Percentiles rank a stretch among this genome's conserved stretches.
Conservation (phyloP, 23 red algal species). For the Gracilaria vermiculophylla region DNA sequence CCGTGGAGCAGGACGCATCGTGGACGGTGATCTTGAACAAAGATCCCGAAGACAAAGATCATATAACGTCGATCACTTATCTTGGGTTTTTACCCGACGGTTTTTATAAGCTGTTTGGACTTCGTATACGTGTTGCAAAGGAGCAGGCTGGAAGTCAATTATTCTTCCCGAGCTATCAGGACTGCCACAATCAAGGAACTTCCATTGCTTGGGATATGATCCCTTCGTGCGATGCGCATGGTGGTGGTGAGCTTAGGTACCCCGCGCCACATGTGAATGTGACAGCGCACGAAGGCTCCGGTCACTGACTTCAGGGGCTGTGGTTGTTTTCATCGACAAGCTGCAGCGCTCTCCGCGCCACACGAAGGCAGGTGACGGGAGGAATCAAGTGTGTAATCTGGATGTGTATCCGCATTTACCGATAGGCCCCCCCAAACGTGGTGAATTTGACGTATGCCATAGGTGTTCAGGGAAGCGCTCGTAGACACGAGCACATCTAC, state of each 20-base stretch:
- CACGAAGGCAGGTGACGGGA: too few species aligned
- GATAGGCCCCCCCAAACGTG: too few species aligned
- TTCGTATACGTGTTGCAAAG: constrained; percentile 5
- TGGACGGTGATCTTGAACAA: constrained; percentile 54
- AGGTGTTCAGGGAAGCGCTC: too few species aligned
- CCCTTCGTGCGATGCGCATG: neutral
- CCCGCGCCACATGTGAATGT: constrained; percentile 26
- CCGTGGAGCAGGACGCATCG: constrained; percentile 39
- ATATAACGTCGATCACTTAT: constrained; percentile 39
- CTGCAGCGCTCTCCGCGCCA: neutral
- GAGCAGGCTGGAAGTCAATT: neutral
- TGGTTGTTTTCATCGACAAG: too few species aligned
- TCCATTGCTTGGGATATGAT: constrained; percentile 44
- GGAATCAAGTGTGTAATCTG: too few species aligned
- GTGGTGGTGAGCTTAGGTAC: neutral
- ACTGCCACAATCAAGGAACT: constrained; percentile 67
- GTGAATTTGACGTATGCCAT: too few species aligned
- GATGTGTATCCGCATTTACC: too few species aligned
- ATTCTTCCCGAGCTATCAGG: constrained; percentile 69
- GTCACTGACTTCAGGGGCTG: neutral
- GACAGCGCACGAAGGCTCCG: neutral
- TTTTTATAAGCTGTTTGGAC: constrained; percentile 58
- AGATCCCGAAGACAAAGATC: neutral
- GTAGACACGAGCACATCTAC: too few species aligned
- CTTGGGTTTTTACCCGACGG: constrained; percentile 71